Base-by-base conservation (phyloP, 164 flowering plant genomes). In the Cinnamomum chago region DNA sequence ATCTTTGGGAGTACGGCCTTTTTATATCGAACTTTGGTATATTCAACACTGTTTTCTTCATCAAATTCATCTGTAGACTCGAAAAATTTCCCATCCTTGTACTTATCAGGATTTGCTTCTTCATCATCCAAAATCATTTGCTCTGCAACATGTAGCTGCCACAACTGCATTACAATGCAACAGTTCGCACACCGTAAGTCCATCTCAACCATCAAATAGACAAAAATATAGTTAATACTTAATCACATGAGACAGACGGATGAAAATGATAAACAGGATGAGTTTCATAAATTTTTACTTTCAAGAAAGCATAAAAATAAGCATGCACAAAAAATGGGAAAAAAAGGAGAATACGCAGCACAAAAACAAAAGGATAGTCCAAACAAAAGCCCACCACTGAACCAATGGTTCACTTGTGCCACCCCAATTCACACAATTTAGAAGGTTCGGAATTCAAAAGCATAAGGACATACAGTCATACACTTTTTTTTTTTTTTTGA, bases 131-230 rank as follows among this genome's bases (percentile, higher is more conserved):
- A 62, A 78, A 90, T 86, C 94, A 93, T 85, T 81, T 95, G 99
- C 83, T 95, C 99, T 68, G 99, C 90, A 76, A 81, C 88, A 86
- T 93, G 92, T 68, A 95, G 81, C 81, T 93, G 95, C 99, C 99
- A 95, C 81, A 95, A 78, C 99, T 95, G 94, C 82, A 82, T 13
- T 78, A 51, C 58, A 73, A 52, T 58, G 25, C 72, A 78, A 76
- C 24, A 18, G 52, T 28, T 58, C 3, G 15, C 62, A 28, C 51
- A 28, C 6, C 22, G 24, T 5, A 22, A 70, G 70, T 75, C 76
- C 50, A 68, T 20, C 73, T 50, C 74, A 67, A 13, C 24, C 30
- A 13, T 23, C 50, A 17, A 55, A 55, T 40, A 40, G 47, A 40
- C 10, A 40, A 40, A 40, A 40, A 15, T 3, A 55, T 1, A 55